phyloP scores from a whole-genome alignment of 176 grass and related monocot species.

The Triticum urartu region DNA sequence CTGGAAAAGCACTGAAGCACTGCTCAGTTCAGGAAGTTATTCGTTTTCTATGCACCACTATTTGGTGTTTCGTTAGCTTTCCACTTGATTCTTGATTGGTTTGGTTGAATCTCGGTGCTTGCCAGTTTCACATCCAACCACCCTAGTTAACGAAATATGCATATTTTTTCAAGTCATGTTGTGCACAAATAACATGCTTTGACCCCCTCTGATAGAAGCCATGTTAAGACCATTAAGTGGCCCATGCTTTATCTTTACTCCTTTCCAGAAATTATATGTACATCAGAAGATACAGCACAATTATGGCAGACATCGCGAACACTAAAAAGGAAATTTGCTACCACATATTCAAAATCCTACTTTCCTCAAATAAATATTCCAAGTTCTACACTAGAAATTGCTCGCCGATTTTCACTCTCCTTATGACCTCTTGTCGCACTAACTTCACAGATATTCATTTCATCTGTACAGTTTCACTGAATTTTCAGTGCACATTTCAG shows the following conservation, averaged over 20 bases:
- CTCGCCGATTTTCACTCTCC: not conserved
- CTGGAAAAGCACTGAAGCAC: not conserved
- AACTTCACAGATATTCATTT: not conserved
- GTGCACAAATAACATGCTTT: not conserved
- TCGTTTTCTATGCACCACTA: not conserved
- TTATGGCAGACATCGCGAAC: not conserved
- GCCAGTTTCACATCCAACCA: not conserved
- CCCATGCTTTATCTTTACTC: not conserved
- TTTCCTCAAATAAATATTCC: not conserved
- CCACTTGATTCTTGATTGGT: not conserved
- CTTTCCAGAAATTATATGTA: not conserved
- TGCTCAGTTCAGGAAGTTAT: not conserved
- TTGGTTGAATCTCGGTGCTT: not conserved
- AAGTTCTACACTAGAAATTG: conserved; percentile 1
- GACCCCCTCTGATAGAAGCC: not conserved
- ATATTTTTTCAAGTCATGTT: not conserved
- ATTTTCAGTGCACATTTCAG: conserved; percentile 45
- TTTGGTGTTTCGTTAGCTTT: not conserved
- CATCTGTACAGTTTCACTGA: conserved; percentile 14
- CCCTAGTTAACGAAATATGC: not conserved
- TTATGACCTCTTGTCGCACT: not conserved
- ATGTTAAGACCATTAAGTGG: not conserved
- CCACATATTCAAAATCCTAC: not conserved
- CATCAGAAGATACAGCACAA: not conserved
- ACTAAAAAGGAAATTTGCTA: not conserved